A percentile compares a stretch with the other conserved stretches of the same genome.
phyloP scores from a whole-genome alignment of 1,139 yeast genomes.

The Geotrichum europaeum region DNA sequence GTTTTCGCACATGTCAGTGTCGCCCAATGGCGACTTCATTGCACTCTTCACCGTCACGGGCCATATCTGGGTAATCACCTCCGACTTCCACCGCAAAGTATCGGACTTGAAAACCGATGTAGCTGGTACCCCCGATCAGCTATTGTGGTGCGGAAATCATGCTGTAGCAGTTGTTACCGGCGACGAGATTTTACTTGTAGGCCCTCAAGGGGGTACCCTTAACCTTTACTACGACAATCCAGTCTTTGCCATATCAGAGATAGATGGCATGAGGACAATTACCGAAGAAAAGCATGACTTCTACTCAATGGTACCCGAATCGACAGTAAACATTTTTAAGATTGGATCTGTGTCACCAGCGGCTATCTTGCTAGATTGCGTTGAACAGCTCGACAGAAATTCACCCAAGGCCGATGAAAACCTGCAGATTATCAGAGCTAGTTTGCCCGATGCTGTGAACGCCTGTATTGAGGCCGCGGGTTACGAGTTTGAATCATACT shows the following conservation, averaged over 20 bases:
- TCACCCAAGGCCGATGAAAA: constrained; percentile 85
- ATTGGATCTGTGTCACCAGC: constrained; percentile 83
- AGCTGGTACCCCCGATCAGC: constrained; percentile 38
- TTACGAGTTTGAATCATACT: constrained; percentile 64
- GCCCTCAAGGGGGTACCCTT: constrained; percentile 59
- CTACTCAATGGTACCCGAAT: constrained; percentile 55
- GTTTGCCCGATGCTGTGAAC: constrained; percentile 57
- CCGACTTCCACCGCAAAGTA: constrained; percentile 47
- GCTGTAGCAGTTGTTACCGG: constrained; percentile 56
- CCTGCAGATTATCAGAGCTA: constrained; percentile 46
- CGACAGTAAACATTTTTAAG: constrained; percentile 58
- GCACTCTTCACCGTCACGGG: constrained; percentile 47
- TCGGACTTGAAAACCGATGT: constrained; percentile 42
- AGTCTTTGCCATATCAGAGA: constrained; percentile 44
- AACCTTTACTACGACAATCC: constrained; percentile 42
- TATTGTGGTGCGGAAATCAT: constrained; percentile 85
- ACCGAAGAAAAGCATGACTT: constrained; percentile 57
- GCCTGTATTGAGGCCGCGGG: constrained; percentile 70
- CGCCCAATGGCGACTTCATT: constrained; percentile 59
- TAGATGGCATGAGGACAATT: constrained; percentile 67
- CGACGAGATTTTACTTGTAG: constrained; percentile 65
- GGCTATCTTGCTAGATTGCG: constrained; percentile 75
- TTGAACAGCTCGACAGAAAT: constrained; percentile 61
- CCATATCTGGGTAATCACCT: constrained; percentile 49
- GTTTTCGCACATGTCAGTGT: constrained; percentile 45